Percentiles rank a stretch among this genome's conserved stretches.
These are phyloP conservation scores for Metarhizium humberi DNA, from an alignment of 2,329 filamentous ascomycete species.

Conservation along the genomic window DNA sequence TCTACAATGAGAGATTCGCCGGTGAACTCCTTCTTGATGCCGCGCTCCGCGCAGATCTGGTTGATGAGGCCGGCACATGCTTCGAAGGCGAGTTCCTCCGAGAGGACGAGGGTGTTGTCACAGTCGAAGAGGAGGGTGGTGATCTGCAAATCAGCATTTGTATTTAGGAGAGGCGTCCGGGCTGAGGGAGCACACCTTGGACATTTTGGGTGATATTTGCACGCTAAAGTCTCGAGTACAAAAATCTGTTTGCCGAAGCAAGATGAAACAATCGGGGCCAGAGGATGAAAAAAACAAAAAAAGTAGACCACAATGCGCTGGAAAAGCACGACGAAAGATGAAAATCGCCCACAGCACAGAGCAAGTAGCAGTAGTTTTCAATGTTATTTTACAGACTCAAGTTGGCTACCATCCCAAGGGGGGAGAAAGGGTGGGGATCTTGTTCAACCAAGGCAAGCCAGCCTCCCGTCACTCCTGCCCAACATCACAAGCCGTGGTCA, in stretches of 20 bases:
- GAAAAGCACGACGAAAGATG: background rate
- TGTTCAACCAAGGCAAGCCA: background rate
- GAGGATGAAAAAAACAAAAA: too few relatives aligned
- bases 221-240: background rate
- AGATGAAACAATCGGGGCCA: background rate
- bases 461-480: background rate
- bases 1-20: slow-evolving; percentile 70
- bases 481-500: background rate
- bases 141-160: slow-evolving; percentile 30
- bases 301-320: background rate
- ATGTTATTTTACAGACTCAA: background rate
- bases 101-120: slow-evolving; percentile 90
- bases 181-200: slow-evolving; percentile 1
- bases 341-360: background rate
- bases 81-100: slow-evolving; percentile 84
- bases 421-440: background rate
- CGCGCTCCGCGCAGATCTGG: slow-evolving; percentile 62
- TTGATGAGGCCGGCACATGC: slow-evolving; percentile 86
- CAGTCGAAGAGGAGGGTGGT: slow-evolving; percentile 67
- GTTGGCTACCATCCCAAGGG: background rate
- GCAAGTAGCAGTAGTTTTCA: background rate
- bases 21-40: slow-evolving; percentile 61
- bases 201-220: slow-evolving; percentile 1
- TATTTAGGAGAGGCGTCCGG: background rate
- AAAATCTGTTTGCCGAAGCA: background rate